Percentiles rank a stretch among this genome's conserved stretches.
These are phyloP conservation scores for Hypoxylon crocopeplum DNA, from an alignment of 495 filamentous ascomycete genomes.

Conservation along the genomic window DNA sequence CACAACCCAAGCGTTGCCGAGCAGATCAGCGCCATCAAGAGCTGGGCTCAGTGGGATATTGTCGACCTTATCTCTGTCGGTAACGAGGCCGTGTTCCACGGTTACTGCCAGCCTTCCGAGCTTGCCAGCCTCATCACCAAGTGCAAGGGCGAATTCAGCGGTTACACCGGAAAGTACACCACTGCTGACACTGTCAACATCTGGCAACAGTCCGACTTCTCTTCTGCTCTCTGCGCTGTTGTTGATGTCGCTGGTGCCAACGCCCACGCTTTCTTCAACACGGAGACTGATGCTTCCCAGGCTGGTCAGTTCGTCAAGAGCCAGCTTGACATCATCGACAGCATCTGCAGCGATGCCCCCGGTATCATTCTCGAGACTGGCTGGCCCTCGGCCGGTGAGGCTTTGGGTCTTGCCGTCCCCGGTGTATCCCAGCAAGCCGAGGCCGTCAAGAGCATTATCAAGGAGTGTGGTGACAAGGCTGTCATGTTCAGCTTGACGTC, in stretches of 20 bases:
- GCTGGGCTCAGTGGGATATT: conserved; percentile 76
- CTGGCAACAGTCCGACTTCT: conserved; percentile 62
- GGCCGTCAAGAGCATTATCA: conserved; percentile 72
- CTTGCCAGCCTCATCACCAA: conserved; percentile 73
- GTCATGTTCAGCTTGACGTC: conserved; percentile 83
- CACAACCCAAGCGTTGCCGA: conserved; percentile 57
- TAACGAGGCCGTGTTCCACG: conserved; percentile 86
- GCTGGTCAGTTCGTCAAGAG: conserved; percentile 76
- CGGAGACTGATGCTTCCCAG: conserved; percentile 59
- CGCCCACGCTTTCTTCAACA: conserved; percentile 95
- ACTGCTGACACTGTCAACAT: conserved; percentile 85
- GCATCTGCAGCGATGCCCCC: conserved; percentile 67
- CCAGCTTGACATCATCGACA: conserved; percentile 70
- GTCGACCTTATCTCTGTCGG: conserved; percentile 84
- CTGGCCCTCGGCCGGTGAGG: conserved; percentile 76
- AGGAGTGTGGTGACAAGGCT: conserved; percentile 59
- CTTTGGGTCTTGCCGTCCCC: conserved; percentile 76
- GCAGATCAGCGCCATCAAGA: conserved; percentile 74
- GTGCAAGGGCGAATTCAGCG: conserved; percentile 62
- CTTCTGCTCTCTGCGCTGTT: conserved; percentile 66
- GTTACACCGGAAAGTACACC: conserved; percentile 79
- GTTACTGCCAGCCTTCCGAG: conserved; percentile 62
- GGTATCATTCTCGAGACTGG: conserved; percentile 87
- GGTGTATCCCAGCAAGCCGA: conserved; percentile 67
- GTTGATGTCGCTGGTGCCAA: conserved; percentile 84